Evolutionary conservation across 2,329 filamentous ascomycete species (phyloP).

Genomic region (Keithomyces neogunnii): DNA sequence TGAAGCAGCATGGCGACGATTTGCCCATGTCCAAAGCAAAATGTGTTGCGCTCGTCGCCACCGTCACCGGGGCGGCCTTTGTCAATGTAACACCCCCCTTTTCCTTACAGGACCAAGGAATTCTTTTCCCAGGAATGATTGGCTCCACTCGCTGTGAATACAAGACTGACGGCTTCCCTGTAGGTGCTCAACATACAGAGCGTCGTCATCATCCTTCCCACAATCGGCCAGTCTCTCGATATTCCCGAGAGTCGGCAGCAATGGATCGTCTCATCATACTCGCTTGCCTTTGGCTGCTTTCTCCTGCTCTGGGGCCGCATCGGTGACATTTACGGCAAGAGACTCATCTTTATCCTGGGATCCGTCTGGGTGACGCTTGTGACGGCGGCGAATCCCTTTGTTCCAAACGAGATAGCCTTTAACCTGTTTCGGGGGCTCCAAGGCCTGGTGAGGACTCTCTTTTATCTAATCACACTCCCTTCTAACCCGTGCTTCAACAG

Average conservation of each 20-base stretch:
- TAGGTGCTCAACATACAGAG: slow-evolving; percentile 50
- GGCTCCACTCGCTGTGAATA: no score
- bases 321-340: slow-evolving; percentile 59
- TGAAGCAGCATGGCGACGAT: slow-evolving; percentile 13
- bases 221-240: slow-evolving; percentile 45
- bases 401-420: slow-evolving; percentile 59
- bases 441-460: slow-evolving; percentile 36
- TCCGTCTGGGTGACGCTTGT: slow-evolving; percentile 54
- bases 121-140: no score
- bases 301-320: slow-evolving; percentile 59
- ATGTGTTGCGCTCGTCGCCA: slow-evolving; percentile 45
- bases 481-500: slow-evolving; percentile 16
- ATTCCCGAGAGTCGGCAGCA: slow-evolving; percentile 53
- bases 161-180: background rate
- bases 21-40: slow-evolving; percentile 39
- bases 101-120: background rate
- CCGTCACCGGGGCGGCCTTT: slow-evolving; percentile 46
- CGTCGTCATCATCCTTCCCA: slow-evolving; percentile 53
- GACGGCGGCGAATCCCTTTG: slow-evolving; percentile 53
- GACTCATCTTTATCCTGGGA: slow-evolving; percentile 55
- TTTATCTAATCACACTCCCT: no score
- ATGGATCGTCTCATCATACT: slow-evolving; percentile 60
- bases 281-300: slow-evolving; percentile 59
- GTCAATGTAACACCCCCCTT: slow-evolving; percentile 33
- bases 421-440: slow-evolving; percentile 59